These are phyloP conservation scores for Saitozyma podzolica DNA, from an alignment of 768 basidiomycete species.

Conservation along the genomic window DNA sequence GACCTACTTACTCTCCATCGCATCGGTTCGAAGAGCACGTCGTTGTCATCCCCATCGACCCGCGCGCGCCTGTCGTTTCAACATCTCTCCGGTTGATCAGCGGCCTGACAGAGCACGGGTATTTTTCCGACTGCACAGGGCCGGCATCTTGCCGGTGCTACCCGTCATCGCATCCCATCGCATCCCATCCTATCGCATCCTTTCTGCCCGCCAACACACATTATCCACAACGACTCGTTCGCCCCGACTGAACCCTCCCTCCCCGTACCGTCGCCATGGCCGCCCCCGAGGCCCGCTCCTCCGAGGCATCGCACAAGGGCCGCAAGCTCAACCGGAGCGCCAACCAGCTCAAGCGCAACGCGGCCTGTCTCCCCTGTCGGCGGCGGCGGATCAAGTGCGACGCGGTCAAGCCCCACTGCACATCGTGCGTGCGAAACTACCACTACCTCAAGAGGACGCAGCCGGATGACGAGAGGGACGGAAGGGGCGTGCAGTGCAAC, in stretches of 20 bases:
- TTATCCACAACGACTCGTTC: no score
- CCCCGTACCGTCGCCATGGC: not conserved
- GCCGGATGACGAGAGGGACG: constrained; percentile 32
- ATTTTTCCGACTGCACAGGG: no score
- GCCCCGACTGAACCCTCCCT: not conserved
- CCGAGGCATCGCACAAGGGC: constrained; percentile 4
- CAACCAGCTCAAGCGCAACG: constrained; percentile 20
- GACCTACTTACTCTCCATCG: no score
- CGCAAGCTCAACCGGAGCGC: constrained; percentile 13
- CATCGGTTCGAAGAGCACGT: no score
- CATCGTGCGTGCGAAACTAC: constrained; percentile 17
- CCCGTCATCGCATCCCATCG: no score
- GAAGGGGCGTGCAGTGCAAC: constrained; percentile 28
- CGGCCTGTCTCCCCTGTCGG: constrained; percentile 22
- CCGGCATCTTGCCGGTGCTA: no score
- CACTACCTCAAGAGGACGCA: constrained; percentile 23
- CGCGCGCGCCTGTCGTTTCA: no score
- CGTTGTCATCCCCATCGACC: no score
- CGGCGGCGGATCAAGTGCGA: constrained; percentile 27
- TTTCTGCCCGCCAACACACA: no score
- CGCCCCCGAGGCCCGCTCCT: constrained; percentile 1
- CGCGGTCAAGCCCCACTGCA: constrained; percentile 26
- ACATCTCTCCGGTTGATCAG: no score
- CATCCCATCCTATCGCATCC: no score
- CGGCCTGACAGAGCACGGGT: no score